These are phyloP conservation scores for Henckelia pumila DNA, from an alignment of 257 asterid species.

Conservation along the genomic window DNA sequence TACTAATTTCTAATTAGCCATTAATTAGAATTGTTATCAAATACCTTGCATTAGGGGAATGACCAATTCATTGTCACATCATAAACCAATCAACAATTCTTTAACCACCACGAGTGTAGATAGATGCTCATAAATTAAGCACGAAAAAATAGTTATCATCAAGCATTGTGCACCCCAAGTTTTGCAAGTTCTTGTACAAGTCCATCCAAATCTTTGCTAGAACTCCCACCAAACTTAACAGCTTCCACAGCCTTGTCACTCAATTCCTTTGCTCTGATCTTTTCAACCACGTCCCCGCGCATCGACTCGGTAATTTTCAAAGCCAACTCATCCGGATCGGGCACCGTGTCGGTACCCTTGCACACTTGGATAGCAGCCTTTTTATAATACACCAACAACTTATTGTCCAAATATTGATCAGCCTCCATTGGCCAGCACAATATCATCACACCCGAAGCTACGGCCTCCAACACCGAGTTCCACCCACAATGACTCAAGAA, in stretches of 20 bases:
- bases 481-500: constrained; percentile 80
- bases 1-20: too few relatives aligned
- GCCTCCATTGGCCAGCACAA: constrained; percentile 95
- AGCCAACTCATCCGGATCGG: constrained; percentile 48
- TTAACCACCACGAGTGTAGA: too few relatives aligned
- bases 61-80: too few relatives aligned
- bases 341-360: constrained; percentile 51
- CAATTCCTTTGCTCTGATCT: constrained; percentile 49
- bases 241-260: constrained; percentile 46
- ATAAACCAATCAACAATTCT: too few relatives aligned
- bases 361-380: constrained; percentile 41
- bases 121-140: too few relatives aligned
- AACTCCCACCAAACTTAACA: constrained; percentile 47
- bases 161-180: not conserved
- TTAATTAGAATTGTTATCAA: too few relatives aligned
- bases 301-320: constrained; percentile 43
- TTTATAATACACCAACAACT: constrained; percentile 47
- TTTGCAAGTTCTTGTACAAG: constrained; percentile 39
- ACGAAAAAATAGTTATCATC: not conserved
- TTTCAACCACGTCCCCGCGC: constrained; percentile 26
- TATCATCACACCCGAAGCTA: constrained; percentile 56
- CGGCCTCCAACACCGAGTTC: constrained; percentile 69
- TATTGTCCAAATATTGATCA: constrained; percentile 59
- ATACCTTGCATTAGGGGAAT: too few relatives aligned
- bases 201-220: constrained; percentile 39